Evolutionary conservation across 352 stramenopile species (phyloP).

Genomic region (Pythium brachiatum): DNA sequence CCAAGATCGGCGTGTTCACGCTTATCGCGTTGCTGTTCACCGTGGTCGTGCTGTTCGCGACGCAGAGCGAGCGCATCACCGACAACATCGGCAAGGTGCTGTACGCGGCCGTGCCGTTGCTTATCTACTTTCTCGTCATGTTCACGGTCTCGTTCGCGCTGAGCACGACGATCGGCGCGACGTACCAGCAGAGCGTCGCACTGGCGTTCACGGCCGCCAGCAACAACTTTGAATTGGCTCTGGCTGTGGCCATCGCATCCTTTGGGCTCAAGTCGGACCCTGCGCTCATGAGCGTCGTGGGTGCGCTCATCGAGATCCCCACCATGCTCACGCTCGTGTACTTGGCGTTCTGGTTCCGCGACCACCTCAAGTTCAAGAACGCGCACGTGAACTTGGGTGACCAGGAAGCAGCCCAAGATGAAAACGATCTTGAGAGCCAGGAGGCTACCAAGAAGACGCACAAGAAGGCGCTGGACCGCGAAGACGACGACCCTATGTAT

Average conservation of each 20-base stretch:
- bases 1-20: conserved; percentile 40
- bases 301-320: conserved; percentile 73
- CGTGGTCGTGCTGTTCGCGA: conserved; percentile 71
- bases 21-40: conserved; percentile 66
- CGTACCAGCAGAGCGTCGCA: conserved; percentile 43
- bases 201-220: conserved; percentile 79
- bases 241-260: conserved; percentile 63
- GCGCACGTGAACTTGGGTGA: neutral
- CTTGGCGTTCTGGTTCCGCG: conserved; percentile 18
- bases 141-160: conserved; percentile 49
- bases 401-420: conserved; percentile 2
- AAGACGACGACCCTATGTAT: conserved; percentile 14
- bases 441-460: neutral
- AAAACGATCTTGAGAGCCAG: neutral
- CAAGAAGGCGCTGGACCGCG: neutral
- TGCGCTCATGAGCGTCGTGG: conserved; percentile 67
- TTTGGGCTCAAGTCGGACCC: conserved; percentile 74
- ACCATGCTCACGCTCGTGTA: conserved; percentile 65
- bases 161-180: conserved; percentile 33
- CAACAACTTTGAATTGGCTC: conserved; percentile 84
- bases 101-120: conserved; percentile 52
- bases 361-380: conserved; percentile 14
- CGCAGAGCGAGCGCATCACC: conserved; percentile 61
- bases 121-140: conserved; percentile 65
- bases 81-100: conserved; percentile 52